Percentiles rank a stretch among this genome's conserved stretches.
Conservation (phyloP, 169 alveolate genomes). For the Theileria orientalis region DNA sequence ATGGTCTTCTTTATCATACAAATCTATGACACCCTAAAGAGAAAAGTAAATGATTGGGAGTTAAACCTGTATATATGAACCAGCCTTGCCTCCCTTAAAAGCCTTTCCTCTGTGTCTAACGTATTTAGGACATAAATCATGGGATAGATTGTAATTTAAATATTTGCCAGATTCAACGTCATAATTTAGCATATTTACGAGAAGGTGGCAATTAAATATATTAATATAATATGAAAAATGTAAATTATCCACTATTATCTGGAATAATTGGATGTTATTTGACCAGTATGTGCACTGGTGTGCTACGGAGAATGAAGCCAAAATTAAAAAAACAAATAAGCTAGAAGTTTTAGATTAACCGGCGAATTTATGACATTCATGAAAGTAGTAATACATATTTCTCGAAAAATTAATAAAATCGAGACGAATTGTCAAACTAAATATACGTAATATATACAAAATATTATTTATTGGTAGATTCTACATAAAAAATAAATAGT, state of each 20-base stretch:
- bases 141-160: not conserved
- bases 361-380: too few species aligned
- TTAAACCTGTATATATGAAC: conserved; percentile 40
- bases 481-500: not conserved
- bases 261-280: not conserved
- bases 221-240: too few species aligned
- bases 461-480: not conserved
- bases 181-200: not conserved
- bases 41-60: not conserved
- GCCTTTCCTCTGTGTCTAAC: conserved; percentile 56
- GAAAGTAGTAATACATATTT: too few species aligned
- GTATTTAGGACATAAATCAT: conserved; percentile 29
- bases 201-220: too few species aligned
- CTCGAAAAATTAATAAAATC: too few species aligned
- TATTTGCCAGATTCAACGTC: not conserved
- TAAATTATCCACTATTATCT: not conserved
- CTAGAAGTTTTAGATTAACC: too few species aligned
- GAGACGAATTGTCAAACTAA: too few species aligned
- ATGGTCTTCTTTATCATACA: conserved; percentile 35
- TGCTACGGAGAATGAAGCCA: not conserved
- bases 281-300: not conserved
- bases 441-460: too few species aligned
- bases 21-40: conserved; percentile 53
- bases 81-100: conserved; percentile 59
- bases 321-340: not conserved